Evolutionary conservation across 2,329 filamentous ascomycete species (phyloP).

Genomic region (Cladosporium sphaerospermum): DNA sequence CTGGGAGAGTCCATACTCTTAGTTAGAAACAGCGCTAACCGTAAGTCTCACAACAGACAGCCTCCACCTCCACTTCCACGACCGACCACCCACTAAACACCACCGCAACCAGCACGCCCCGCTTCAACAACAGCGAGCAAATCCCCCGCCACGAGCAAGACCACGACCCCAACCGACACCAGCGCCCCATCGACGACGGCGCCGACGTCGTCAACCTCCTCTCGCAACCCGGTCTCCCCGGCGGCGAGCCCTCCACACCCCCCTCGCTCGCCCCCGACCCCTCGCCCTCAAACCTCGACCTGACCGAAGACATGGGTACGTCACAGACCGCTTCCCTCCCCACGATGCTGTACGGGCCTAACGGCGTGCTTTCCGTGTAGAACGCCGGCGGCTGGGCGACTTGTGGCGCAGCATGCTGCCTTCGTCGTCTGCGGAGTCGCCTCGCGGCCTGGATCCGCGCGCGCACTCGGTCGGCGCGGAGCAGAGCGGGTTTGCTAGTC

Average conservation of each 20-base stretch:
- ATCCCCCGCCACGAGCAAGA: constrained; percentile 24
- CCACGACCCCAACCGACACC: constrained; percentile 21
- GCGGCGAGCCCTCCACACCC: constrained; percentile 8
- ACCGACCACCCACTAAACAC: constrained; percentile 23
- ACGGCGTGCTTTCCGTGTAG: constrained; percentile 17
- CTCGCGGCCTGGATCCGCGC: neutral
- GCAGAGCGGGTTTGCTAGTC: neutral
- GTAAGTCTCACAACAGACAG: constrained; percentile 20
- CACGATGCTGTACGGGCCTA: constrained; percentile 23
- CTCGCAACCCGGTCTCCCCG: constrained; percentile 17
- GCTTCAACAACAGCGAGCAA: constrained; percentile 20
- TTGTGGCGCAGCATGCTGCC: constrained; percentile 9
- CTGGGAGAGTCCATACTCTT: constrained; percentile 29
- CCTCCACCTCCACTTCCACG: constrained; percentile 18
- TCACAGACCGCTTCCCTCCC: constrained; percentile 16
- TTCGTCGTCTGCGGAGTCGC: neutral
- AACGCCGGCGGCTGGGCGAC: constrained; percentile 3
- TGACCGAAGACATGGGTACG: constrained; percentile 24
- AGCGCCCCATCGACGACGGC: constrained; percentile 23
- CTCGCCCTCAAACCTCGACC: neutral
- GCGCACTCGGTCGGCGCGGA: neutral
- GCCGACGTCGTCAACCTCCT: constrained; percentile 31
- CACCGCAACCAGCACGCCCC: constrained; percentile 15
- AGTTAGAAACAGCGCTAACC: constrained; percentile 20
- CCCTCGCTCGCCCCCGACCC: constrained; percentile 1